These are phyloP conservation scores for Verruconis gallopava DNA, from an alignment of 2,329 filamentous ascomycete genomes.

Conservation along the genomic window DNA sequence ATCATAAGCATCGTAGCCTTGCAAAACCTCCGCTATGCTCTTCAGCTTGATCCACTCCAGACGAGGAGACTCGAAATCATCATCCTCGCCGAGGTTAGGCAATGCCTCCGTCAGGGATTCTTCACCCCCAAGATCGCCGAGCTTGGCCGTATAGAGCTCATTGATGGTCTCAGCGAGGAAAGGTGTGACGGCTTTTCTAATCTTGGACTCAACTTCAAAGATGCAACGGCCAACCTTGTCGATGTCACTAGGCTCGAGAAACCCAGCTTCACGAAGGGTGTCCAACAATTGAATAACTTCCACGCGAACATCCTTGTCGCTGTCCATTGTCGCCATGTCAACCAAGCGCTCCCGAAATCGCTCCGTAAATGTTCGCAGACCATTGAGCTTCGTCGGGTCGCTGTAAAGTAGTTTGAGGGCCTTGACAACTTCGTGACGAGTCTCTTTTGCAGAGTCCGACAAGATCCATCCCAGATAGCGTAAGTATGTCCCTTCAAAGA, in stretches of 20 bases:
- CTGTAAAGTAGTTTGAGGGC: conserved; percentile 72
- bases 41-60: conserved; percentile 86
- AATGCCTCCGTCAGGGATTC: conserved; percentile 65
- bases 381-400: conserved; percentile 61
- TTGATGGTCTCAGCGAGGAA: conserved; percentile 86
- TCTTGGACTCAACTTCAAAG: conserved; percentile 72
- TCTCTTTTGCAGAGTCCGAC: conserved; percentile 62
- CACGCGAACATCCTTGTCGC: conserved; percentile 68
- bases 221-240: conserved; percentile 78
- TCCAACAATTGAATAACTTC: conserved; percentile 72
- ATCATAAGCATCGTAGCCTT: conserved; percentile 63
- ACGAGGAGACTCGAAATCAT: conserved; percentile 61
- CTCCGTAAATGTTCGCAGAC: conserved; percentile 82
- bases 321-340: conserved; percentile 82
- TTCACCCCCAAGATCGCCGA: conserved; percentile 74
- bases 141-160: conserved; percentile 63
- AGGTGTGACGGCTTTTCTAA: conserved; percentile 75
- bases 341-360: conserved; percentile 76
- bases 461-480: conserved; percentile 94
- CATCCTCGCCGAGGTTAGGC: conserved; percentile 44
- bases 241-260: conserved; percentile 84
- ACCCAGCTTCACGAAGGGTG: conserved; percentile 65
- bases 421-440: conserved; percentile 73
- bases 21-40: conserved; percentile 71
- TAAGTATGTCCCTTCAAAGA: conserved; percentile 81